Percentiles rank a stretch among this genome's conserved stretches.
These are phyloP conservation scores for Pseudogymnoascus sp. DNA, from an alignment of 2,329 filamentous ascomycete species.

Conservation along the genomic window DNA sequence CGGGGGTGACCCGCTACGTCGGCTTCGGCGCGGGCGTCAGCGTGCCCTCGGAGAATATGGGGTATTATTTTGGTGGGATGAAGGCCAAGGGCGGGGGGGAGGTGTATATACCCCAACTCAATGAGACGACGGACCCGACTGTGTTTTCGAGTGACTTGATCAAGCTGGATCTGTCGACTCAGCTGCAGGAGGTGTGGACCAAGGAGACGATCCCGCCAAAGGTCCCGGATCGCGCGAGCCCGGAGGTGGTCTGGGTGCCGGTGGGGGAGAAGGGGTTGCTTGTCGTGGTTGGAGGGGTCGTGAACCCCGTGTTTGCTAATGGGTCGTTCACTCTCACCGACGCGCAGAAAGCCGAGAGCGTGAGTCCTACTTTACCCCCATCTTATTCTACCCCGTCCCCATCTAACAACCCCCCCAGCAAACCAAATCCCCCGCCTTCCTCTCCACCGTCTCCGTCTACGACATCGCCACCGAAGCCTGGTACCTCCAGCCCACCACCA, in stretches of 20 bases:
- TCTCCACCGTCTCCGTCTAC: slow-evolving; percentile 64
- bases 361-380: slow-evolving; percentile 21
- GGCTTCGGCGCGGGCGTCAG: slow-evolving; percentile 55
- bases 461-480: slow-evolving; percentile 62
- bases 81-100: slow-evolving; percentile 19
- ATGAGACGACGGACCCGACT: slow-evolving; percentile 18
- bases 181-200: slow-evolving; percentile 43
- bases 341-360: slow-evolving; percentile 31
- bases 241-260: slow-evolving; percentile 66
- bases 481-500: slow-evolving; percentile 59
- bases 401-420: slow-evolving; percentile 33
- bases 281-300: slow-evolving; percentile 68
- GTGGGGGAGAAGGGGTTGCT: slow-evolving; percentile 69
- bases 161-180: slow-evolving; percentile 47
- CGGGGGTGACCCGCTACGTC: slow-evolving; percentile 49
- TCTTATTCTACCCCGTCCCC: background rate
- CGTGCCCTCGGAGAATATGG: slow-evolving; percentile 60
- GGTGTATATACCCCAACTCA: slow-evolving; percentile 31
- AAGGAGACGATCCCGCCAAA: slow-evolving; percentile 44
- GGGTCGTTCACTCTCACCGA: slow-evolving; percentile 19
- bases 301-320: slow-evolving; percentile 43
- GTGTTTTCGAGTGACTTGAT: slow-evolving; percentile 49
- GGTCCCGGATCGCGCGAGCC: slow-evolving; percentile 49
- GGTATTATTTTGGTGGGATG: slow-evolving; percentile 63
- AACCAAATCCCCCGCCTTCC: slow-evolving; percentile 61